Percentiles rank a stretch among this genome's conserved stretches.
These are phyloP conservation scores for Phytopythium oedochilum DNA, from an alignment of 352 stramenopile species.

Conservation along the genomic window DNA sequence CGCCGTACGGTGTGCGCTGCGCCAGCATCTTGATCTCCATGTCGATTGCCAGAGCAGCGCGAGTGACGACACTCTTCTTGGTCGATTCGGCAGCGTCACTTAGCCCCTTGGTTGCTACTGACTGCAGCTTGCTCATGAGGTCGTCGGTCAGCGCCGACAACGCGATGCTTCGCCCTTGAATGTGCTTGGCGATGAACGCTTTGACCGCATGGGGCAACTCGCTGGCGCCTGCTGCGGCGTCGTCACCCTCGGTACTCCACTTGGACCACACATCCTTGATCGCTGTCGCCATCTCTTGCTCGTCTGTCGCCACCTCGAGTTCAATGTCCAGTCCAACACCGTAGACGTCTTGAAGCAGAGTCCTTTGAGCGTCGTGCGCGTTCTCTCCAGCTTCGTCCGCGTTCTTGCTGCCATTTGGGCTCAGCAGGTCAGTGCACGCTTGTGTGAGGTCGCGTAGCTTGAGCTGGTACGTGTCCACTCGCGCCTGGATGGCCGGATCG, in stretches of 20 bases:
- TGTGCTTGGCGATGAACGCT: slow-evolving; percentile 41
- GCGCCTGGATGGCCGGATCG: slow-evolving; percentile 51
- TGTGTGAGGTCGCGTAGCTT: slow-evolving; percentile 73
- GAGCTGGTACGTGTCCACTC: slow-evolving; percentile 64
- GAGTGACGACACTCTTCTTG: slow-evolving; percentile 10
- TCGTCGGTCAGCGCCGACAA: slow-evolving; percentile 33
- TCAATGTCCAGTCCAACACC: slow-evolving; percentile 51
- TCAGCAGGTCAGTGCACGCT: slow-evolving; percentile 31
- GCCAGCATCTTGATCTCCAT: slow-evolving; percentile 89
- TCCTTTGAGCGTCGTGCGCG: slow-evolving; percentile 13
- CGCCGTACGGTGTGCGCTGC: slow-evolving; percentile 66
- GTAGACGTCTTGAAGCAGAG: slow-evolving; percentile 72
- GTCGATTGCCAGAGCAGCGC: slow-evolving; percentile 38
- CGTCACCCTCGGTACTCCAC: background rate
- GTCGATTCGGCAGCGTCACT: slow-evolving; percentile 2
- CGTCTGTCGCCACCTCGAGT: slow-evolving; percentile 25
- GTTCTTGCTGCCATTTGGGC: slow-evolving; percentile 2
- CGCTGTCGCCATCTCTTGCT: slow-evolving; percentile 8
- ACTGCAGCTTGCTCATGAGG: slow-evolving; percentile 26
- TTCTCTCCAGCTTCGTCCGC: slow-evolving; percentile 8
- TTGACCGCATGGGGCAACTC: slow-evolving; percentile 43
- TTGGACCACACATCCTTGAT: slow-evolving; percentile 23
- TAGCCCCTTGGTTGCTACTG: slow-evolving; percentile 2
- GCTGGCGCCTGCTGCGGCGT: slow-evolving; percentile 1
- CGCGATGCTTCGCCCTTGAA: slow-evolving; percentile 34